Base-by-base conservation (phyloP, 1,139 yeast genomes). In the Yamadazyma spencermartinsiae region DNA sequence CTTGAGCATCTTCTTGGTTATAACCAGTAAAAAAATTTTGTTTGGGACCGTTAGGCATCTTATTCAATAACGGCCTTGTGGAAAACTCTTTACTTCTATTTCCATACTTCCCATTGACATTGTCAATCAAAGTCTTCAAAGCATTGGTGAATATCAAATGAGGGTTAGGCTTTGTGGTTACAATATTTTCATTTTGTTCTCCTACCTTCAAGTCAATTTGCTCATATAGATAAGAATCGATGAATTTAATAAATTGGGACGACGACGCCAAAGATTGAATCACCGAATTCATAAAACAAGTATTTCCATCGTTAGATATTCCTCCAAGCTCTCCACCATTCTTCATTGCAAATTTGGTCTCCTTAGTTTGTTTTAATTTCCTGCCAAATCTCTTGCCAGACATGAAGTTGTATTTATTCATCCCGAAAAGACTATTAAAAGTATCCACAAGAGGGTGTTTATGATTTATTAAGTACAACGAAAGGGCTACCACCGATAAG, bases 1-100 rank as follows among this genome's bases (percentile, higher is more conserved):
- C 97, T 61, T 89, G 96, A 0, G 96, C 96, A 61, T 88, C 97
- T 60, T 88, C 96, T 61, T 88, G 97, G 52, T 86, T 88, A 54
- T 87, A 86, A 1, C 96, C 92, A 34, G 81, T 63, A 53, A 88
- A 80, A 46, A 88, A 74, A 55, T 82, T 82, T 50, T 81, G 84
- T 50, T 80, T 81, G 5, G 95, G 90, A 0, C 90, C 85, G 54
- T 84, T 84, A 2, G 87, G 82, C 84, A 88, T 82, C 14, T 80
- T 77, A 53, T 76, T 79, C 43, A 87, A 64, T 35, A 88, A 65
- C 14, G 73, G 72, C 43, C 72, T 74, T 0, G 96, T 85, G 45
- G 80, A 80, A 52, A 83, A 87, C 40, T 86, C 86, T 38, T 75
- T 76, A 45, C 65, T 76, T 52, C 53, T 61, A 47, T 55, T 60